Percentiles rank a stretch among this genome's conserved stretches.
phyloP scores from a whole-genome alignment of 805 yeast genomes.

The Osmozyma mogii region DNA sequence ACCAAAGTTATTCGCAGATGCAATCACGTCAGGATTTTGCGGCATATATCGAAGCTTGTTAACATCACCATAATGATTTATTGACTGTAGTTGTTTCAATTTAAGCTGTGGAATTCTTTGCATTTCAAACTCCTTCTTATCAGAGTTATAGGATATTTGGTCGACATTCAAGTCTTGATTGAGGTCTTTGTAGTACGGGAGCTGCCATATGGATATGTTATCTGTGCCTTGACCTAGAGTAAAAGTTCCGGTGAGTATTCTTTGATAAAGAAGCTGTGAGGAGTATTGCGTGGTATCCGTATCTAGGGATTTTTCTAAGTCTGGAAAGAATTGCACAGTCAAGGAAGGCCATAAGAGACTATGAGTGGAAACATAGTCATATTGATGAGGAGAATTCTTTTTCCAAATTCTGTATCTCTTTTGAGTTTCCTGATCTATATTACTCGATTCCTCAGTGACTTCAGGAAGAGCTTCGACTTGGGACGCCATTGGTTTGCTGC shows the following conservation, averaged over 20 bases:
- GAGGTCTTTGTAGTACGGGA: slow-evolving; percentile 23
- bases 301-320: no score
- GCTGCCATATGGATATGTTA: slow-evolving; percentile 21
- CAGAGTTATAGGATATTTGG: slow-evolving; percentile 27
- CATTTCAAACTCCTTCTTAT: slow-evolving; percentile 34
- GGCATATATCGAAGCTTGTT: slow-evolving; percentile 72
- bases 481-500: neutral
- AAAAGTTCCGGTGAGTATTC: slow-evolving; percentile 13
- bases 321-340: slow-evolving; percentile 58
- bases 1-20: slow-evolving; percentile 64
- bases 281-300: no score
- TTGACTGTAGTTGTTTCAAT: slow-evolving; percentile 41
- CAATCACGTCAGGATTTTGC: slow-evolving; percentile 77
- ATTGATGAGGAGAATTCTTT: slow-evolving; percentile 50
- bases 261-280: no score
- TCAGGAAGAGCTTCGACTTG: neutral
- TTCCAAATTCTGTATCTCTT: slow-evolving; percentile 48
- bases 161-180: slow-evolving; percentile 30
- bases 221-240: slow-evolving; percentile 14
- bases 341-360: slow-evolving; percentile 60
- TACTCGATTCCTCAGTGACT: slow-evolving; percentile 1
- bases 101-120: slow-evolving; percentile 20
- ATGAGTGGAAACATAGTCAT: slow-evolving; percentile 44
- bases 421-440: slow-evolving; percentile 26
- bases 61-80: slow-evolving; percentile 65